Conservation (phyloP, 2,329 filamentous ascomycete genomes). For the Metarhizium sp. region DNA sequence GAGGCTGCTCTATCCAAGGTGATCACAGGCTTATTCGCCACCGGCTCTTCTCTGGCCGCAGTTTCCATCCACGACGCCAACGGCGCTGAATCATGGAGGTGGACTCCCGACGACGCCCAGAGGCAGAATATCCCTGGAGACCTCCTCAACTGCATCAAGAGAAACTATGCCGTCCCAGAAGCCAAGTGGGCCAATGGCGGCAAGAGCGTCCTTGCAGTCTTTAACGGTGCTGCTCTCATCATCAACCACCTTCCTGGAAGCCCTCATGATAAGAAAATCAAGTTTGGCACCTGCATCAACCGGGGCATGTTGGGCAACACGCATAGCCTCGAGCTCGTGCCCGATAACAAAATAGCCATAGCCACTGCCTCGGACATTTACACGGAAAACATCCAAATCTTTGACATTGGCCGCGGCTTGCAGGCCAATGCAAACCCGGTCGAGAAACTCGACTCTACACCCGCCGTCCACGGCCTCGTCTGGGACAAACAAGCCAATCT, state of each 20-base stretch:
- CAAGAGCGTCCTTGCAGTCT: neutral
- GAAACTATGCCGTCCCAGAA: neutral
- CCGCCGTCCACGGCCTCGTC: conserved; percentile 1
- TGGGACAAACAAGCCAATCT: neutral
- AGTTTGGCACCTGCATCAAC: conserved; percentile 2
- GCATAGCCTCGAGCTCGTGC: neutral
- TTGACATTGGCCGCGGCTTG: neutral
- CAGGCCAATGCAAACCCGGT: neutral
- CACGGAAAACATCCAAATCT: conserved; percentile 1
- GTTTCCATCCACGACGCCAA: neutral
- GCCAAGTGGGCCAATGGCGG: conserved; percentile 1
- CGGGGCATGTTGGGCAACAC: neutral
- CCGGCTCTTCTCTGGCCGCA: neutral
- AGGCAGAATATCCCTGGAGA: neutral
- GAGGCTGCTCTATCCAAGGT: neutral
- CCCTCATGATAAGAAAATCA: neutral
- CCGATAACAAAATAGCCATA: neutral
- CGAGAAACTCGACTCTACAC: neutral
- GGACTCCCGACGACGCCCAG: neutral
- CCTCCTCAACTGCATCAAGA: neutral
- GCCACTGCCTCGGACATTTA: neutral
- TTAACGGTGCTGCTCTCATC: neutral
- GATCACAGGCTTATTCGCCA: neutral
- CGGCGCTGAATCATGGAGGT: neutral
- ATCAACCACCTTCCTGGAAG: conserved; percentile 2